Evolutionary conservation across 352 stramenopile genomes (phyloP).

Genomic region (Thraustochytrium striatum): DNA sequence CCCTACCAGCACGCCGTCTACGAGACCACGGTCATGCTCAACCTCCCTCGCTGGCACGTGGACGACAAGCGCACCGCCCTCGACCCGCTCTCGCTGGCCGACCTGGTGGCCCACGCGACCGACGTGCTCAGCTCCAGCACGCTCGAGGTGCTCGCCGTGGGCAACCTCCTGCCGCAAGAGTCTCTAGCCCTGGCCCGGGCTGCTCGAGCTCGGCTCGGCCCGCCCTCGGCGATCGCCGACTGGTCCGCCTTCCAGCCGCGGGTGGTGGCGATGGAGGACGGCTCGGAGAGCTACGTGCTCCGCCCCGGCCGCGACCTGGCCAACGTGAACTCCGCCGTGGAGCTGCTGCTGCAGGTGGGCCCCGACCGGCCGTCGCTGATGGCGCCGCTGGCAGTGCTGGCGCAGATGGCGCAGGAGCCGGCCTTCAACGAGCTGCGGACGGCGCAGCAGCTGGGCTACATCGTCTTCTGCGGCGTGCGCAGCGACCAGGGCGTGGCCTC

Average conservation of each 20-base stretch:
- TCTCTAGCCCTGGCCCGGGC: conserved; percentile 54
- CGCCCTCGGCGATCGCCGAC: background rate
- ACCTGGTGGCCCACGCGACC: conserved; percentile 62
- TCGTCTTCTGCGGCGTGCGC: conserved; percentile 67
- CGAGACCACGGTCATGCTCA: conserved; percentile 66
- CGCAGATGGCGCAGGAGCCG: conserved; percentile 78
- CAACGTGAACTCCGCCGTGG: conserved; percentile 70
- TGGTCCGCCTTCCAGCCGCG: conserved; percentile 45
- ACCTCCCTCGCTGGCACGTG: conserved; percentile 70
- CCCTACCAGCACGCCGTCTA: conserved; percentile 84
- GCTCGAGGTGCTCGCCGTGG: conserved; percentile 67
- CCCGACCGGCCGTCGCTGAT: conserved; percentile 55
- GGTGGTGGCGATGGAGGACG: conserved; percentile 63
- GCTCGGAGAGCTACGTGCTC: conserved; percentile 61
- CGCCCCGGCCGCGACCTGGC: conserved; percentile 65
- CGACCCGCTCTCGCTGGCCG: conserved; percentile 60
- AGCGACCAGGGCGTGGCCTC: conserved; percentile 61
- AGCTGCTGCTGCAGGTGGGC: conserved; percentile 67
- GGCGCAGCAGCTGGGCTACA: conserved; percentile 81
- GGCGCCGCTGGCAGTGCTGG: conserved; percentile 68
- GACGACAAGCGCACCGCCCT: conserved; percentile 75
- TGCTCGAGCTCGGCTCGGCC: background rate
- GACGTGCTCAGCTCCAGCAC: conserved; percentile 68
- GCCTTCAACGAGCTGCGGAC: conserved; percentile 87
- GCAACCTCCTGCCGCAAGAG: conserved; percentile 60